Evolutionary conservation across 2,329 filamentous ascomycete genomes (phyloP), one percentile per base, ranked within the genome.

Genomic region (Metarhizium humberi): DNA sequence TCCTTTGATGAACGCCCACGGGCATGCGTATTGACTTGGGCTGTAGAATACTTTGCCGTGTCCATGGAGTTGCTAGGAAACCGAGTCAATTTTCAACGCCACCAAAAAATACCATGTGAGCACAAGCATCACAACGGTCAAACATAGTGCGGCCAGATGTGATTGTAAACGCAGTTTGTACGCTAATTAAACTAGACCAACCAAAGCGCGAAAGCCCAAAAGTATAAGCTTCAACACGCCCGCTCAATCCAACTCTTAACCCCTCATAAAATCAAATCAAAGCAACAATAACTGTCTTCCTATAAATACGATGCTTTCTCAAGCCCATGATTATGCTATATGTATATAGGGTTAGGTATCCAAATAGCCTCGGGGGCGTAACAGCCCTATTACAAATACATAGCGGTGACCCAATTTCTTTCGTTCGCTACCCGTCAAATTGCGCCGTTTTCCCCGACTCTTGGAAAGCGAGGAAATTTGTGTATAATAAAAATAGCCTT

Each of bases 321-420:
- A 20, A 38, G 40, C 47, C 48, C 49, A 30, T 47, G 43, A 55
- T 52, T 55, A 55, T 56, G 50, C 49, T 51, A 49, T 43, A 16
- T 50, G 32, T 54, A 38, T 48, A 47, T 34, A 8, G 32, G 25
- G n/a, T 38, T 18, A 47, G 50, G 34, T 53, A 40, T 50, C 51
- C 50, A 50, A 46, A 46, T 43, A 48, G 50, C 30, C 43, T 29
- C 42, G 42, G 42, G 42, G 18, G n/a, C 18, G 6, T n/a, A 18
- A 43, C 40, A 18, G 40, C 13, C 40, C 53, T 10, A 38, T 47
- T 13, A 16, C 45, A 48, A 48, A 30, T 48, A 30, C 25, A 48
- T 18, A 16, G 18, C 25, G 4, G 7, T 6, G 3, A 48, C 30
- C 34, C 42, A 18, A 13, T n/a, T 29, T 50, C 38, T 20, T 50